Evolutionary conservation across 768 basidiomycete genomes (phyloP), one percentile per base, ranked within the genome.

Genomic region (Termitomyces sp.): DNA sequence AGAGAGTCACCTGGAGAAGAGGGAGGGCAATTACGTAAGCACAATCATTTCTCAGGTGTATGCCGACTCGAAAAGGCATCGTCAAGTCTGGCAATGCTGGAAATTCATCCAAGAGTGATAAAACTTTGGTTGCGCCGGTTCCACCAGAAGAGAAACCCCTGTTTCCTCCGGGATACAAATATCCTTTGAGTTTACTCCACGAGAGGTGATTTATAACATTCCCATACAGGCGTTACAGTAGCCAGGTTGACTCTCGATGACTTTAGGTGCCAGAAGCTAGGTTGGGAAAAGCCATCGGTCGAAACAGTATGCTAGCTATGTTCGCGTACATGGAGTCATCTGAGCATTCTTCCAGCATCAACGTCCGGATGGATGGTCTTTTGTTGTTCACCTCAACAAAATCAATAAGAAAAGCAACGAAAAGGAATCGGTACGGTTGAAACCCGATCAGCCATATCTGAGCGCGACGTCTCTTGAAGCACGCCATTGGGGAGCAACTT

Each of bases 81-180:
- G 86, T 93, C 62, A 91, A 89, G 70, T 88, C 90, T 58, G 93
- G 93, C 46, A 93, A 93, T 70, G 89, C 91, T n/a, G 91, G 93
- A 50, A 95, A 92, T 65, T 90, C 90, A 1, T 81, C 87, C 34
- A 93, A 91, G 63, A 58, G 71, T 62, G 64, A 76, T 41, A 75
- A 71, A 46, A 53, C 69, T 8, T 47, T 67, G 4, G 57, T 69
- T 8, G 51, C 63, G 24, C 60, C 60, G n/a, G 66, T 66, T 8
- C 59, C 61, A 37, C 68, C 70, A 54, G 72, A 71, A 61, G 82
- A 81, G 36, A 83, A 81, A 57, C 81, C 87, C 0, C 73, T 95
- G 37, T 95, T 95, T 67, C 91, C 92, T 42, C 77, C 84, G 13
- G 93, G 93, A 20, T 95, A 82, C 62, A 96, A 97, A 73, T 89